Evolutionary conservation across 345 rosid species (phyloP), one percentile per base, ranked within the genome.

Genomic region (Lumnitzera littorea): DNA sequence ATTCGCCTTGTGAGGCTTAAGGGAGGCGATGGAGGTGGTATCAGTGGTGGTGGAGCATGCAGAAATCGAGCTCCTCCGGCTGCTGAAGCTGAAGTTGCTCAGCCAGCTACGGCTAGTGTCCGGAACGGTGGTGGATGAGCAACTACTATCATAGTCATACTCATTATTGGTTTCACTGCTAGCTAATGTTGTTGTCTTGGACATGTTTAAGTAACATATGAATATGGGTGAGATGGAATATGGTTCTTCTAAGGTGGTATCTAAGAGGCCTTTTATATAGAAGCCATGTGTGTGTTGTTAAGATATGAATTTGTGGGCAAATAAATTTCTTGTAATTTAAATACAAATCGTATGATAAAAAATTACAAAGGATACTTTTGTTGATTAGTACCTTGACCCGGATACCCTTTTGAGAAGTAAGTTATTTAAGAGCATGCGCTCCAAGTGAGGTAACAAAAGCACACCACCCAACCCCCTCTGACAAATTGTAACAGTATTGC

Each of bases 1-100:
- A 84, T 91, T 91, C 0, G 98, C 85, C 74, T 89, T 89, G 89
- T 91, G 98, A n/a, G 98, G 98, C 81, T 91, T 91, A 50, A 66
- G 65, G 60, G 71, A 36, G 63, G 62, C 43, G 43, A 36, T 55
- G 50, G 51, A 50, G 56, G 72, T 50, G 3, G 81, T 63, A 31
- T 76, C 6, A 63, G 70, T 6, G 69, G 65, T 54, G 76, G 70
- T 43, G 70, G 86, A 63, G 80, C 60, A 66, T 52, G 73, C 54
- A 60, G 91, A 88, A 72, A 86, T 65, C 23, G 96, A 91, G 72
- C 91, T 82, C 24, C 87, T 74, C 62, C 82, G 85, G 72, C 96
- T 91, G 13, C 85, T 88, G 67, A 84, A 80, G 80, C 91, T 84
- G 53, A 80, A 82, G 80, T 83, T 88, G 74, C 91, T 88, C 78